Base-by-base conservation (phyloP, 2,329 filamentous ascomycete genomes). In the Penicillium sp. region DNA sequence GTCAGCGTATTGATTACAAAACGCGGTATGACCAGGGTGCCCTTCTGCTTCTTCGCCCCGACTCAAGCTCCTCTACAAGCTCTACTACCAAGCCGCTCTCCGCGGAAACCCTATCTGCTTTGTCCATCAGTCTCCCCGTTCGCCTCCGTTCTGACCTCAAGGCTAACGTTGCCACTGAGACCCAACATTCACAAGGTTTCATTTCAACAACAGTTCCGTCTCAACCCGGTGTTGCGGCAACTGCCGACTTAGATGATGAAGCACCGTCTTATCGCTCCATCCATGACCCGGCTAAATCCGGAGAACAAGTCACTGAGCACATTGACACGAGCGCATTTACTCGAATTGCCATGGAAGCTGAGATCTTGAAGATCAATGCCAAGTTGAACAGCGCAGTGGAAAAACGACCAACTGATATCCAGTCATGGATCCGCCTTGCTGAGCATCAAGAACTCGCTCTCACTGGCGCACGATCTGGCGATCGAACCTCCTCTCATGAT, bases 371-470 rank as follows among this genome's bases (percentile, higher is more conserved):
- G 29, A 64, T 56, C 19, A 68, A 72, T 52, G 62, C 84, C 0
- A 73, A 82, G 45, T 72, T 96, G 7, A 80, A 78, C 3, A 79
- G 77, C 12, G 75, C 67, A 28, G 81, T 88, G 31, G 82, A 84
- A 48, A 74, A 84, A 1, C 67, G 80, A 21, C 87, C 89, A 1
- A 66, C 75, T 6, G 79, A 94, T 60, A 74, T 87, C 19, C 72
- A 82, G 37, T 76, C 81, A 17, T 97, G 91, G 91, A 67, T 94
- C 15, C 76, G 80, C 33, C 75, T 96, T n/a, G 84, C 91, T 40
- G 72, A 82, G 7, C 82, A 95, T 53, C 91, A 97, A 69, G 82
- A 88, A 53, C 66, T 69, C 2, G 73, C 94, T 48, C 70, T 91
- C 37, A 72, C 72, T 71, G 61, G 75, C 63, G 37, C 61, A 6